Evolutionary conservation across 768 basidiomycete genomes (phyloP), one percentile per base, ranked within the genome.

Genomic region (Trametes sanguinea): DNA sequence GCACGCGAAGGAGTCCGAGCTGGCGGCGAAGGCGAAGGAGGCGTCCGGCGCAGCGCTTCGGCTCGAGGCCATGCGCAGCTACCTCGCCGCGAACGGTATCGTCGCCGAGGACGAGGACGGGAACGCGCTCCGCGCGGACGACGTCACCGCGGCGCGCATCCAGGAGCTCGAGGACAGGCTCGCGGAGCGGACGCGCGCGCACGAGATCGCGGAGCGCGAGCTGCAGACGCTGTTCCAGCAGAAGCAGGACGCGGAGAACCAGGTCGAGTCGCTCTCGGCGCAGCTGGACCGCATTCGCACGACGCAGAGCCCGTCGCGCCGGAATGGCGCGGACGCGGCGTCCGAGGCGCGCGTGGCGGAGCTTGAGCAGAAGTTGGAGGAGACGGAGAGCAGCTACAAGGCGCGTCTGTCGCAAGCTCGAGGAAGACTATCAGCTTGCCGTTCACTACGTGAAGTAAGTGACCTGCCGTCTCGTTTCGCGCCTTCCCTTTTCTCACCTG

Each of bases 371-470:
- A 90, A 86, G 72, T 80, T 92, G 61, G 87, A 87, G 54, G 91
- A 93, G 72, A 85, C 86, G 32, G 93, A 94, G 72, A 81, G 83
- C 61, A 82, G 79, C 64, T 92, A 94, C 75, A 90, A 90, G 74
- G 80, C 84, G 27, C 85, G 90, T 59, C 83, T 95, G 77, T 85
- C 87, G 68, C 91, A 95, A 72, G n/a, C 85, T 98, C 76, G 95
- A 98, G 75, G 86, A 91, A 50, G 96, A 98, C 70, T 98, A 99
- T 74, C 91, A 95, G 70, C 85, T 95, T 54, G 96, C 97, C 13
- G 95, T 98, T 57, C 91, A 94, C 72, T 98, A 97, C 76, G 95
- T 98, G 68, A 98, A 98, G 92, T 93, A 74, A 78, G 88, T 75
- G 57, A 64, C 65, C 14, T 48, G 14, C 27, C 1, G 13, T 30